These are phyloP conservation scores for Tetraselmis chui DNA, from an alignment of 139 green algal genomes.

Conservation along the genomic window DNA sequence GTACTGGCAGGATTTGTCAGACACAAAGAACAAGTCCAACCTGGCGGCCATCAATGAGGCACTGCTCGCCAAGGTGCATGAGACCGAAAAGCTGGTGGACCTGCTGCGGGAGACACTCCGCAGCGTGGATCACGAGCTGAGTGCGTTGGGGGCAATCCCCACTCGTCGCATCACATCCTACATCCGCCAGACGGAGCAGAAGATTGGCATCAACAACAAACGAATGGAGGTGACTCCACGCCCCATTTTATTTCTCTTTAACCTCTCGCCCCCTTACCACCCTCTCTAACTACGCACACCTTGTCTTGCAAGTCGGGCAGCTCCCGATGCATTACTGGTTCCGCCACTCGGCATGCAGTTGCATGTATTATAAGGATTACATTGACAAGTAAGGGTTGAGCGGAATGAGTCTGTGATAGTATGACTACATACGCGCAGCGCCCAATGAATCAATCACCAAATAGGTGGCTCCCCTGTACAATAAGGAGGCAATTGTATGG, in stretches of 20 bases:
- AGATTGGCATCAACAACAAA: not conserved
- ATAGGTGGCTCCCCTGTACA: too few species aligned
- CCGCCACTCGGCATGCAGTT: too few species aligned
- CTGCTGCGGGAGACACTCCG: not conserved
- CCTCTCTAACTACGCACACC: not conserved
- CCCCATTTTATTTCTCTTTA: too few species aligned
- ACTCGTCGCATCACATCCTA: not conserved
- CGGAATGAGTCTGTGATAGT: too few species aligned
- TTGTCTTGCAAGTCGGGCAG: too few species aligned
- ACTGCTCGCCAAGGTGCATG: not conserved
- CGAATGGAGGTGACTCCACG: not conserved
- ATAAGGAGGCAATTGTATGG: too few species aligned
- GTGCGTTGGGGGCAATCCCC: not conserved
- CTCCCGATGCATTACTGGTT: too few species aligned
- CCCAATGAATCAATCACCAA: too few species aligned
- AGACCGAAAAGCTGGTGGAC: not conserved
- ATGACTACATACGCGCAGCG: too few species aligned
- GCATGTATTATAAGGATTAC: too few species aligned
- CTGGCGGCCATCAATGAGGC: not conserved
- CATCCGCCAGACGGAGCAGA: not conserved
- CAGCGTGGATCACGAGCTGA: not conserved
- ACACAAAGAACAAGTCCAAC: not conserved
- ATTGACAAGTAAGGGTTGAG: too few species aligned
- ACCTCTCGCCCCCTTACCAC: not conserved
- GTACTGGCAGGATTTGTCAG: not conserved